phyloP scores from a whole-genome alignment of 2,329 filamentous ascomycete genomes.

The Lojkania enalia region DNA sequence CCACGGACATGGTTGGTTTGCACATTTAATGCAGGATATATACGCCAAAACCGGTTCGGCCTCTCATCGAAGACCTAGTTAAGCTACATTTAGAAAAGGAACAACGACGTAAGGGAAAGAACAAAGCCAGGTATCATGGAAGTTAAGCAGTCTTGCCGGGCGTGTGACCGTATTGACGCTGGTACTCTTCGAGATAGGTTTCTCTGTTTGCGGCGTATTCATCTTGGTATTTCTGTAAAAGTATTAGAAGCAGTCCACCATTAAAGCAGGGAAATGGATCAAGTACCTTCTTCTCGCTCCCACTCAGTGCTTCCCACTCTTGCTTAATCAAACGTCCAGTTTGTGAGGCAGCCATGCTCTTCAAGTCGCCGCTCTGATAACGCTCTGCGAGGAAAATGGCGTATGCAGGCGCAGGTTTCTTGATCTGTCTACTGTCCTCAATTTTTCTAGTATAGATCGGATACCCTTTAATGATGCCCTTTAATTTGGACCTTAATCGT shows the following conservation, averaged over 20 bases:
- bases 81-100: constrained; percentile 1
- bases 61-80: constrained; percentile 13
- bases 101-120: constrained; percentile 3
- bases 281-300: constrained; percentile 54
- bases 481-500: constrained; percentile 31
- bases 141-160: background rate
- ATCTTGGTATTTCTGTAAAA: constrained; percentile 36
- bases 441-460: constrained; percentile 39
- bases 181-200: constrained; percentile 34
- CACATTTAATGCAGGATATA: background rate
- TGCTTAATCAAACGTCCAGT: constrained; percentile 43
- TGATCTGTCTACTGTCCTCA: constrained; percentile 59
- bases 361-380: constrained; percentile 54
- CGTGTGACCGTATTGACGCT: constrained; percentile 28
- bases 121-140: constrained; percentile 10
- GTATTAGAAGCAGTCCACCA: constrained; percentile 22
- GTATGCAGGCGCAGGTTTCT: constrained; percentile 46
- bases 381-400: constrained; percentile 53
- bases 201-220: constrained; percentile 20
- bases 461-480: constrained; percentile 13
- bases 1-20: background rate
- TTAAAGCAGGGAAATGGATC: background rate
- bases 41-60: constrained; percentile 1
- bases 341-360: constrained; percentile 49
- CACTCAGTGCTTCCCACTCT: constrained; percentile 55